phyloP scores from a whole-genome alignment of 2,329 filamentous ascomycete species.

The Fragosphaeria purpurea region DNA sequence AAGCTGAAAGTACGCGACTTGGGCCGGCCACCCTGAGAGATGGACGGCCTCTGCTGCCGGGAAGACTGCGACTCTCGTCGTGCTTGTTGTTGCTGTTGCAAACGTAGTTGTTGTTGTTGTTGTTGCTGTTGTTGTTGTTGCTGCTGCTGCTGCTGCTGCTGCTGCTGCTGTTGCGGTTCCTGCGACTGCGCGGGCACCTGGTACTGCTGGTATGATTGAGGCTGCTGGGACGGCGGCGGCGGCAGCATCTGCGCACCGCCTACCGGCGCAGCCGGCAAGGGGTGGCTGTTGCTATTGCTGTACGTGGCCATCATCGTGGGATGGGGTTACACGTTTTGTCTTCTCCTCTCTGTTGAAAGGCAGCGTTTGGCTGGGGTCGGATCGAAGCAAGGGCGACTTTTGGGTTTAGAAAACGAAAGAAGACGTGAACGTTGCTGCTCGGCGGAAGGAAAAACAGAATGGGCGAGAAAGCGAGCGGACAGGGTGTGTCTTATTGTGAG shows the following conservation, averaged over 20 bases:
- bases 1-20: conserved; percentile 50
- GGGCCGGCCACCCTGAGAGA: conserved; percentile 19
- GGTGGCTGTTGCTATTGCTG: conserved; percentile 8
- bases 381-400: no score
- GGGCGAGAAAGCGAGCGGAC: neutral
- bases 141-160: conserved; percentile 12
- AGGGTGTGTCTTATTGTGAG: neutral
- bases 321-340: no score
- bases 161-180: conserved; percentile 2
- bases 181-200: conserved; percentile 15
- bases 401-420: no score
- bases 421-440: no score
- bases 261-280: conserved; percentile 7
- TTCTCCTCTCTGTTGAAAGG: no score
- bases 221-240: conserved; percentile 13
- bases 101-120: conserved; percentile 15
- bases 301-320: conserved; percentile 13
- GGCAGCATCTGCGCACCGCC: conserved; percentile 13
- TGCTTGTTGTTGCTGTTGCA: conserved; percentile 6
- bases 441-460: no score
- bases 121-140: conserved; percentile 19
- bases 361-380: no score
- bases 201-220: conserved; percentile 17
- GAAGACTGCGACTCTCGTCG: conserved; percentile 22
- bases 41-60: conserved; percentile 15